Evolutionary conservation across 2,329 filamentous ascomycete genomes (phyloP), one percentile per base, ranked within the genome.

Genomic region (Davidsoniella australis): DNA sequence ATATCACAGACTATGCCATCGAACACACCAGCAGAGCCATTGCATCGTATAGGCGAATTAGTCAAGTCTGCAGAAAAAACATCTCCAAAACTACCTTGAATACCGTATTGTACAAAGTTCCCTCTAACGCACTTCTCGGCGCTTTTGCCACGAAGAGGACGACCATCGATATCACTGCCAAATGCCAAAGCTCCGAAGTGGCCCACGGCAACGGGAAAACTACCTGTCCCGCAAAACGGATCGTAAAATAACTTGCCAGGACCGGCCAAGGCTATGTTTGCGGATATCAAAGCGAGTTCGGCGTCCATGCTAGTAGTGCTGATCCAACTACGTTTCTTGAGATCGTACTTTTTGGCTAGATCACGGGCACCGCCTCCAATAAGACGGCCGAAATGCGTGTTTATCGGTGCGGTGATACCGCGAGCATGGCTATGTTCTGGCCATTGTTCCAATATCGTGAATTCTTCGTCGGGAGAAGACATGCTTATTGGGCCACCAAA

Each of bases 281-380:
- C 91, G 0, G 88, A 95, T 18, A 98, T 69, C 1, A 98, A 72
- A 10, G 87, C 85, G 41, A 98, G 71, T 62, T 96, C 91, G 0
- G 89, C 84, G 61, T 98, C 91, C 91, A 98, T 96, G 42, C 85
- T 91, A 0, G 91, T 98, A 0, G 89, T 96, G 56, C 83, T 86
- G 58, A 98, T 96, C 61, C 98, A 98, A 38, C 75, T 73, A 24
- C 91, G 72, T 64, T 94, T 94, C 70, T 98, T 98, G 18, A 98
- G 71, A 61, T 94, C 87, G 59, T 88, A 93, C 20, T 73, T 82
- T 36, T 75, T 68, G 29, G 85, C 71, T 4, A 80, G 69, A 48
- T 83, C 76, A 41, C 89, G 73, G 2, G 74, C 75, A 2, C 83
- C 80, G 10, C 67, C 66, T 2, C 71, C 80, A 20, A 96, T 62